Evolutionary conservation across 2,329 filamentous ascomycete genomes (phyloP).

Genomic region (Pezizomycotina sp.): DNA sequence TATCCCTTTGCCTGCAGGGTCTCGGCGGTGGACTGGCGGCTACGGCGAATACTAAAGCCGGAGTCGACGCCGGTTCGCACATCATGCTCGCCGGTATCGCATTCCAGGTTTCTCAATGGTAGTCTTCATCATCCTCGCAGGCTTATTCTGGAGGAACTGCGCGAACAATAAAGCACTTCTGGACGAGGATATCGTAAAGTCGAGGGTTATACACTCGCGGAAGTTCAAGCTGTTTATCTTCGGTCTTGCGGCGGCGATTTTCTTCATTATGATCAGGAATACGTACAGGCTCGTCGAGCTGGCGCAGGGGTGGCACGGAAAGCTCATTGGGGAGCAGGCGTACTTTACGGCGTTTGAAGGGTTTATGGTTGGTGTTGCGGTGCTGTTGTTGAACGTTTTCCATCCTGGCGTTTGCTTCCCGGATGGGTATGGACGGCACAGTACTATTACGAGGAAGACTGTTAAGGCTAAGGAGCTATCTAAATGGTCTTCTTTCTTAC

Average conservation of each 20-base stretch:
- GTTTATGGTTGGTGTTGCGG: too few species aligned
- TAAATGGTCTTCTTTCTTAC: too few species aligned
- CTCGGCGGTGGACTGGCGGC: constrained; percentile 42
- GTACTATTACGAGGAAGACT: too few species aligned
- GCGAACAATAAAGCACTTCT: constrained; percentile 7
- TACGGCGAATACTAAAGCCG: too few species aligned
- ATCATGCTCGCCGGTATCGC: constrained; percentile 48
- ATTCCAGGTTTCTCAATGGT: constrained; percentile 44
- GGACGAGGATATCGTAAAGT: constrained; percentile 28
- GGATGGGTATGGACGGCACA: too few species aligned
- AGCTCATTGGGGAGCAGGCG: constrained; percentile 39
- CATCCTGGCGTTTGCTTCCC: too few species aligned
- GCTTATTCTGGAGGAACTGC: constrained; percentile 36
- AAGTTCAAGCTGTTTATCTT: constrained; percentile 39
- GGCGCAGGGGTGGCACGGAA: constrained; percentile 43
- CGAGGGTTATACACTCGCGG: constrained; percentile 29
- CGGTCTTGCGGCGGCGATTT: constrained; percentile 40
- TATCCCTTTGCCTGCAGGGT: constrained; percentile 45
- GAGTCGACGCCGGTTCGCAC: constrained; percentile 29
- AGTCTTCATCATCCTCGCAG: constrained; percentile 37
- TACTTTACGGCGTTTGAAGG: constrained; percentile 44
- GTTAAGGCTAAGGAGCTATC: too few species aligned
- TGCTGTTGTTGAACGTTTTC: too few species aligned
- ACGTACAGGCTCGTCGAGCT: constrained; percentile 50
- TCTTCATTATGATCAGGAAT: constrained; percentile 43